These are phyloP conservation scores for Cladosporium sp. DNA, from an alignment of 2,329 filamentous ascomycete genomes.

Conservation along the genomic window DNA sequence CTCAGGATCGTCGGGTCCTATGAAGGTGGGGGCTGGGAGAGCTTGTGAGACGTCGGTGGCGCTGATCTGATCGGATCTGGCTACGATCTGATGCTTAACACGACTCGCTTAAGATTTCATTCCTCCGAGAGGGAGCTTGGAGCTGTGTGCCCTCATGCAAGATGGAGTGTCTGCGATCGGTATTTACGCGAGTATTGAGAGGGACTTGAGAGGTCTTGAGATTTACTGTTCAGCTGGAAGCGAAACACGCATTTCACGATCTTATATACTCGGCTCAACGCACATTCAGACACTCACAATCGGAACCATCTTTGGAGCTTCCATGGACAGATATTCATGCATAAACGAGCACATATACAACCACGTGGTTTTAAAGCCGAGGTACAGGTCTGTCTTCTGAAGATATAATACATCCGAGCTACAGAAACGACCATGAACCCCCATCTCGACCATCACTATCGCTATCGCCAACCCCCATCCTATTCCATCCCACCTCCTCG, in stretches of 20 bases:
- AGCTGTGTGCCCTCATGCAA: neutral
- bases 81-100: neutral
- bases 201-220: neutral
- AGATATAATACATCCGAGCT: slow-evolving; percentile 19
- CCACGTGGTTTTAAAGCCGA: neutral
- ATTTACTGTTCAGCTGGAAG: neutral
- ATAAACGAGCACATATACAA: neutral
- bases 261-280: neutral
- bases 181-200: neutral
- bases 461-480: neutral
- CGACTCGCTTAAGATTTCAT: neutral
- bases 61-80: neutral
- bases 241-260: neutral
- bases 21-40: neutral
- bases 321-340: neutral
- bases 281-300: neutral
- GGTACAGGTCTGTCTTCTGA: neutral
- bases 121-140: neutral
- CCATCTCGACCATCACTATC: slow-evolving; percentile 5
- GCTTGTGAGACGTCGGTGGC: slow-evolving; percentile 6
- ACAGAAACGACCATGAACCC: neutral
- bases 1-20: neutral
- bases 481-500: slow-evolving; percentile 1
- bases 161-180: neutral
- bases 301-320: neutral